Base-by-base conservation (phyloP, 192 early-diverging fungal genomes). In the Backusella morwellensis region DNA sequence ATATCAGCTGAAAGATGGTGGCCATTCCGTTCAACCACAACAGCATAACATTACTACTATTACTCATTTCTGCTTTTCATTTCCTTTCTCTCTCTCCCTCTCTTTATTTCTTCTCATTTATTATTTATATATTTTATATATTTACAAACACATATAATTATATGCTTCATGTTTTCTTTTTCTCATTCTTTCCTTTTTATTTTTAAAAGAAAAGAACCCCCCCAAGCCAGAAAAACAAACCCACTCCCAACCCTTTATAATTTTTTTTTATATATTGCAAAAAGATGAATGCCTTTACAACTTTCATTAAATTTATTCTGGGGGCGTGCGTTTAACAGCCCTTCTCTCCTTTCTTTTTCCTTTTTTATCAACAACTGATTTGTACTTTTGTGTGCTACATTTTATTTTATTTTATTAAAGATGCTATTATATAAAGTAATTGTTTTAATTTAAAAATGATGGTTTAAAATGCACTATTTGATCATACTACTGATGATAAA, bases 1-100 rank as follows among this genome's bases (percentile, higher is more conserved):
- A 70, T 70, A 23, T 38, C 69, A 38, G 35, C 35, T 35, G 69
- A 70, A n/a, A 38, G 69, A 70, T 70, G 69, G 69, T 70, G 69
- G 69, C 40, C 69, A 23, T 42, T 40, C 40, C 69, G 69, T 70
- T 70, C 69, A 36, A 70, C 36, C 23, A 70, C 69, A 40, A 44
- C 69, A 70, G 69, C 69, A 42, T 70, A 70, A 68, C 34, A 63
- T 29, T 26, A 63, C 9, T 26, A 63, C 14, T 26, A 63, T 1
- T 26, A 63, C 3, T 63, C 47, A 63, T 63, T 63, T 29, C 23
- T 29, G 9, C 11, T 26, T 29, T 63, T 63, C 56, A 63, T 63
- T 63, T 29, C 12, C 12, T 23, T n/a, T 56, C 11, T 56, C 8
- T 59, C 56, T 56, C 54, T 56, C 56, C 56, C 23, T 29, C 3